phyloP scores from a whole-genome alignment of 805 yeast genomes.

The Teunomyces lycoperdinae region DNA sequence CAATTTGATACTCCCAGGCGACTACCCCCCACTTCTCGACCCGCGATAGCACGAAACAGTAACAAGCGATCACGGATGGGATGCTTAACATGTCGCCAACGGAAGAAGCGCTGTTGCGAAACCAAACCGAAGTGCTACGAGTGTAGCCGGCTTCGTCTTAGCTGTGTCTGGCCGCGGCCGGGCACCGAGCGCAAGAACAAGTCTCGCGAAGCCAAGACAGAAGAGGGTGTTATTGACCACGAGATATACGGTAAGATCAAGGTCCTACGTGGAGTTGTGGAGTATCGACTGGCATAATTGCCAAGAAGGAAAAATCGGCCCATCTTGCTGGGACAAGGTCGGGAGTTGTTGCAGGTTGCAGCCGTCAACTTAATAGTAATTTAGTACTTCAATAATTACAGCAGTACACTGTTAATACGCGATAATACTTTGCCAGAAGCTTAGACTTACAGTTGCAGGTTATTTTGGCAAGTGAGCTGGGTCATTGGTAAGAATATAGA shows the following conservation, averaged over 20 bases:
- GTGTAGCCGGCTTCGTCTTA: slow-evolving; percentile 60
- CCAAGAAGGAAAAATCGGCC: neutral
- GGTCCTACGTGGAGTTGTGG: slow-evolving; percentile 62
- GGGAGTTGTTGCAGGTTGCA: neutral
- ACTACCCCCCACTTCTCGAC: neutral
- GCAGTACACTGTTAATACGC: neutral
- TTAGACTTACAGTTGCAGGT: neutral
- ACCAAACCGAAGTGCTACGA: slow-evolving; percentile 63
- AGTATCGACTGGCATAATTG: slow-evolving; percentile 24
- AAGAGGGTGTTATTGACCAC: slow-evolving; percentile 53
- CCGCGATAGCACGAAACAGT: neutral
- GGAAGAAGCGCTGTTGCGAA: slow-evolving; percentile 81
- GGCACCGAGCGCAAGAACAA: slow-evolving; percentile 62
- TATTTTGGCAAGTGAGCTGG: neutral
- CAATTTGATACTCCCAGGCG: neutral
- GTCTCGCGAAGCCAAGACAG: slow-evolving; percentile 48
- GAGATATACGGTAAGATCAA: slow-evolving; percentile 57
- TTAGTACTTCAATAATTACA: neutral
- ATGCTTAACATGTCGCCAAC: slow-evolving; percentile 71
- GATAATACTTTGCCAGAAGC: neutral
- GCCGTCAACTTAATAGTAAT: neutral
- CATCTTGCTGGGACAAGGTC: slow-evolving; percentile 1
- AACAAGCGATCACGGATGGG: slow-evolving; percentile 66
- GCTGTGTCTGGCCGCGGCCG: slow-evolving; percentile 73
- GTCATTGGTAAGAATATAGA: too few relatives aligned